A percentile compares a stretch with the other conserved stretches of the same genome.
These are phyloP conservation scores for Thyridium curvatum DNA, from an alignment of 2,329 filamentous ascomycete genomes.

Conservation along the genomic window DNA sequence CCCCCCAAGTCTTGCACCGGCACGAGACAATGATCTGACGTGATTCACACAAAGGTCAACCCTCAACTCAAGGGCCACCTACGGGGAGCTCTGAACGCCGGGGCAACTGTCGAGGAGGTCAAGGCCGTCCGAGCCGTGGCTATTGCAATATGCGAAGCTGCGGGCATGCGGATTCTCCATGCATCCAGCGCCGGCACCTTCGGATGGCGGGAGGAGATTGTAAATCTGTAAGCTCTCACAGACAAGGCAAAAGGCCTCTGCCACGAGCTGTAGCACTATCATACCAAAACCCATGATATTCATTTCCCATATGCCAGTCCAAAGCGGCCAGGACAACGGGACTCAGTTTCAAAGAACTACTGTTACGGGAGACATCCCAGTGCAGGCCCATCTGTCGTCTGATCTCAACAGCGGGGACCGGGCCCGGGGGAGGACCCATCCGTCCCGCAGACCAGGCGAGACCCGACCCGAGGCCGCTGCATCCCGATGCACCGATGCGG, in stretches of 20 bases:
- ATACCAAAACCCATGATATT: no score
- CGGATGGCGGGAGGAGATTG: conserved; percentile 40
- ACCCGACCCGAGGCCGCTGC: no score
- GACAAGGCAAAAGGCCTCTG: neutral
- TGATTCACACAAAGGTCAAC: conserved; percentile 31
- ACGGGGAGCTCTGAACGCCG: conserved; percentile 41
- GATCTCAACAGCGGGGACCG: no score
- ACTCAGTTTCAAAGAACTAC: no score
- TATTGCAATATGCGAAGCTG: conserved; percentile 37
- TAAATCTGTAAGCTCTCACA: conserved; percentile 23
- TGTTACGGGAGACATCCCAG: no score
- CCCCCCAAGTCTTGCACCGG: neutral
- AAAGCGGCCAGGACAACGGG: no score
- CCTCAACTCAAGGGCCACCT: conserved; percentile 48
- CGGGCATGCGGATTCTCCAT: conserved; percentile 36
- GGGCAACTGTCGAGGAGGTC: conserved; percentile 40
- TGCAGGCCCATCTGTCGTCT: no score
- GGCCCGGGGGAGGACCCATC: no score
- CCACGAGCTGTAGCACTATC: no score
- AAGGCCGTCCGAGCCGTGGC: conserved; percentile 38
- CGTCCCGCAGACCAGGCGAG: no score
- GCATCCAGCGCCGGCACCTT: conserved; percentile 27
- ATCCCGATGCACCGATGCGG: no score
- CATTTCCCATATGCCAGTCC: no score
- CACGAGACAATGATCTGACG: conserved; percentile 3